Conservation (phyloP, 2,329 filamentous ascomycete species). For the Ceratocystis destructans region DNA sequence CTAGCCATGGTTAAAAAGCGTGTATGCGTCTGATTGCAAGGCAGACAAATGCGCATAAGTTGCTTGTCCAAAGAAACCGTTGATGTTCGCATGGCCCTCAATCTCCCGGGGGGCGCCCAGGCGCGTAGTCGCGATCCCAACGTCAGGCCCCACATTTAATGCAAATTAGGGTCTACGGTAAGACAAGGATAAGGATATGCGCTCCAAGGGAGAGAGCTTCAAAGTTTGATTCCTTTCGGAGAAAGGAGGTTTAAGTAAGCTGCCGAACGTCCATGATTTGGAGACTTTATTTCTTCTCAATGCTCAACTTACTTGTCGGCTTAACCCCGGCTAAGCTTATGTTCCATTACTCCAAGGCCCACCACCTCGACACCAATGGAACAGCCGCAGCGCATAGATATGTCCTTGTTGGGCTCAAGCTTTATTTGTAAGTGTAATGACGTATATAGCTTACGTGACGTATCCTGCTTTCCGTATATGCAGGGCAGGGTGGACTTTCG, state of each 20-base stretch:
- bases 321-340: not conserved
- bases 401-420: no score
- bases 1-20: slow-evolving; percentile 5
- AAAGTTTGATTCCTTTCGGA: not conserved
- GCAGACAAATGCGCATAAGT: not conserved
- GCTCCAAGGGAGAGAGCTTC: not conserved
- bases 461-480: no score
- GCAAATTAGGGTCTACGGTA: not conserved
- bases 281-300: not conserved
- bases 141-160: not conserved
- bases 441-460: no score
- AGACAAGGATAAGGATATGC: not conserved
- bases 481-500: no score
- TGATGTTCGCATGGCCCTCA: not conserved
- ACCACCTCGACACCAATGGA: not conserved
- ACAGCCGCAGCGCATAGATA: not conserved
- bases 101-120: not conserved
- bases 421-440: no score
- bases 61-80: not conserved
- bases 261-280: not conserved
- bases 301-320: not conserved
- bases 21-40: not conserved
- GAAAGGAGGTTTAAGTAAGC: not conserved
- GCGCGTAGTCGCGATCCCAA: slow-evolving; percentile 1
- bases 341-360: not conserved